phyloP scores from a whole-genome alignment of 768 basidiomycete species.

The Suillus decipiens region DNA sequence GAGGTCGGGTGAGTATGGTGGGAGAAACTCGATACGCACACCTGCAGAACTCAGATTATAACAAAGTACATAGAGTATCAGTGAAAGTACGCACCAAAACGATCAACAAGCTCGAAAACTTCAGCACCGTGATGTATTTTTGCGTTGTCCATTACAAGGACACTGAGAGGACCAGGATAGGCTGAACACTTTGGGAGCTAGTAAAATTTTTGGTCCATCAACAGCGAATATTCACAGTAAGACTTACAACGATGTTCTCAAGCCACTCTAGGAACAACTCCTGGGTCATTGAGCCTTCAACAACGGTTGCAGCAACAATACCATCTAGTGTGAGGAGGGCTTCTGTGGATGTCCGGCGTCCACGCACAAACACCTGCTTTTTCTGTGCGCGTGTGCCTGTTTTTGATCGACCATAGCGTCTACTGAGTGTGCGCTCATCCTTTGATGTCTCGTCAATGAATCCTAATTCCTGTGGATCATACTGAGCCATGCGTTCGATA shows the following conservation, averaged over 20 bases:
- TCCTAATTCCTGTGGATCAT: conserved; percentile 33
- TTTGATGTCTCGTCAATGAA: conserved; percentile 17
- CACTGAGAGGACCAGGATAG: conserved; percentile 38
- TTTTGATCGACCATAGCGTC: no score
- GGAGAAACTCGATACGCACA: no score
- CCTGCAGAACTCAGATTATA: conserved; percentile 18
- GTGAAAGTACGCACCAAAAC: conserved; percentile 10
- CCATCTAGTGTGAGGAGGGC: no score
- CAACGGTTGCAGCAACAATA: no score
- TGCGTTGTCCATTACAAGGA: conserved; percentile 41
- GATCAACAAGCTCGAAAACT: conserved; percentile 26
- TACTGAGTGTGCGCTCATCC: no score
- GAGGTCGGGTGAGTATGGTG: conserved; percentile 41
- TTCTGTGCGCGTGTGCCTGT: no score
- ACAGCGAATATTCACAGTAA: conserved; percentile 29
- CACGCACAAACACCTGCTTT: no score
- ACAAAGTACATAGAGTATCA: background rate
- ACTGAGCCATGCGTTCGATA: conserved; percentile 29
- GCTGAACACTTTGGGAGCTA: conserved; percentile 31
- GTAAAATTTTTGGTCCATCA: conserved; percentile 22
- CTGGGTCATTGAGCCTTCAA: no score
- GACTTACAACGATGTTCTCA: no score
- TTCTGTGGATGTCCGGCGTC: no score
- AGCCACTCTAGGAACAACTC: no score
- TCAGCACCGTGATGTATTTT: conserved; percentile 38